These are phyloP conservation scores for Lactarius vividus DNA, from an alignment of 768 basidiomycete species.

Conservation along the genomic window DNA sequence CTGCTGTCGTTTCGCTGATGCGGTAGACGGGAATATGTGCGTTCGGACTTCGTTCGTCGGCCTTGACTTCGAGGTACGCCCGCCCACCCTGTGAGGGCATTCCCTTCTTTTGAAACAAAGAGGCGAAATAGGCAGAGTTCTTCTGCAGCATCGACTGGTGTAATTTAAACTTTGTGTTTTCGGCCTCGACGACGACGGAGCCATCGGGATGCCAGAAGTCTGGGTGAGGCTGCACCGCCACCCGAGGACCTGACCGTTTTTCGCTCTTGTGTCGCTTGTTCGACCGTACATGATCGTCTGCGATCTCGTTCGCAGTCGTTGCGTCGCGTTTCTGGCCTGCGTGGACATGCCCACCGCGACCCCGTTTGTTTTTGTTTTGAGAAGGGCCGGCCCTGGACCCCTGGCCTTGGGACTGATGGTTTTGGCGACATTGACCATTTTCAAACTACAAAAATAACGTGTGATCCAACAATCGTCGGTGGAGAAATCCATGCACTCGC, in stretches of 20 bases:
- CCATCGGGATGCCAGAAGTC: conserved; percentile 40
- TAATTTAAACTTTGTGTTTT: conserved; percentile 37
- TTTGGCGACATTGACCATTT: neutral
- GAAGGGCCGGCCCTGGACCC: neutral
- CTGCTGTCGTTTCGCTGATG: conserved; percentile 30
- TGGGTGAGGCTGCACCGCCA: conserved; percentile 3
- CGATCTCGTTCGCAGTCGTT: neutral
- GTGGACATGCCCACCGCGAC: neutral
- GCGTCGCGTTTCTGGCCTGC: conserved; percentile 7
- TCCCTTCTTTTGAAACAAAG: conserved; percentile 26
- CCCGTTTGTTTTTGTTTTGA: neutral
- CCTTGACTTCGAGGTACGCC: conserved; percentile 10
- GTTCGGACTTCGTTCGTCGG: neutral
- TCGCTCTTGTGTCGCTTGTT: conserved; percentile 3
- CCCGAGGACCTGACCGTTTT: neutral
- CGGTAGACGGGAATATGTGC: conserved; percentile 28
- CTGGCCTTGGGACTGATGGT: neutral
- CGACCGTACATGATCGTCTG: neutral
- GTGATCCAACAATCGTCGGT: neutral
- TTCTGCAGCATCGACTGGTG: conserved; percentile 37
- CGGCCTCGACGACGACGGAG: conserved; percentile 37
- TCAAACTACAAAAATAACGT: neutral
- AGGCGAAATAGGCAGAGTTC: conserved; percentile 37
- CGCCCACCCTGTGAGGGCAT: neutral
- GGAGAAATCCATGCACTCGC: neutral